Percentiles rank a stretch among this genome's conserved stretches.
Conservation (phyloP, 345 rosid genomes). For the Citrus medica region DNA sequence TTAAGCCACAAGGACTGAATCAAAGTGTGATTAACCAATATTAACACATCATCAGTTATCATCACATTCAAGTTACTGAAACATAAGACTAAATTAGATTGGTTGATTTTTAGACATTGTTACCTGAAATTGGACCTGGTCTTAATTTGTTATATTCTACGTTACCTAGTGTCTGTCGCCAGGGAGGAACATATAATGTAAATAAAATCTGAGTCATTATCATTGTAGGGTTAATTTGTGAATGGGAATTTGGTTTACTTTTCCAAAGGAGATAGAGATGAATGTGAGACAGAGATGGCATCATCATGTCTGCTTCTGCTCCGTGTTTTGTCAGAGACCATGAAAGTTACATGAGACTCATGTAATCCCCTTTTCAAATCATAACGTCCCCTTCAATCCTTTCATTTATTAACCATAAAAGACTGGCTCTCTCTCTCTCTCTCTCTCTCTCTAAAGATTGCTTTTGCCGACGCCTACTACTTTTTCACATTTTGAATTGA, state of each 20-base stretch:
- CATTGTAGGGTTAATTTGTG: not conserved
- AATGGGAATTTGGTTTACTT: not conserved
- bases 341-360: conserved; percentile 14
- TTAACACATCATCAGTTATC: not conserved
- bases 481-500: too few species aligned
- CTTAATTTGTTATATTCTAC: not conserved
- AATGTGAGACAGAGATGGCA: conserved; percentile 3
- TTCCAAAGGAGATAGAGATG: not conserved
- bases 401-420: not conserved
- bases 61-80: conserved; percentile 5
- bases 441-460: too few species aligned
- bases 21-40: conserved; percentile 22
- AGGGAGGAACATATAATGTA: not conserved
- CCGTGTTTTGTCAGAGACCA: conserved; percentile 13
- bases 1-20: conserved; percentile 16
- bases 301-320: conserved; percentile 18
- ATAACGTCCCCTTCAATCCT: not conserved
- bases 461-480: too few species aligned
- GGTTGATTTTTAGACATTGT: conserved; percentile 8
- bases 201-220: not conserved
- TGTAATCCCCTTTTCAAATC: not conserved
- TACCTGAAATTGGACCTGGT: conserved; percentile 2
- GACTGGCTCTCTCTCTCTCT: not conserved
- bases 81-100: not conserved
- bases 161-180: not conserved